Base-by-base conservation (phyloP, 78 protist genomes). In the Dictyostelium firmibasis region DNA sequence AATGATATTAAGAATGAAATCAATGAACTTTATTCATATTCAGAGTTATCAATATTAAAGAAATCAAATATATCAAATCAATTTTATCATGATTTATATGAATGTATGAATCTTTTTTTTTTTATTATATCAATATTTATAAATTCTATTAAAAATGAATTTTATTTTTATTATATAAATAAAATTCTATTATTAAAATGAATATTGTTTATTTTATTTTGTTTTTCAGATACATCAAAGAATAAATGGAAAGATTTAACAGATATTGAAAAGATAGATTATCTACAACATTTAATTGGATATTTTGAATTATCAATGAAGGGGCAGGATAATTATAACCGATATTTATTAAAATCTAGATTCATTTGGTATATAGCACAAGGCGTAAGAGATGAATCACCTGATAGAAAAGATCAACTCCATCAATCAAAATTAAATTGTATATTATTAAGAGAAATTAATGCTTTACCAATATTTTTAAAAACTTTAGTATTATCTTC, bases 1-100 rank as follows among this genome's bases (percentile, higher is more conserved):
- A 35, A 18, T 33, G 36, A 77, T 41, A n/a, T 43, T 11, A 44
- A 23, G 13, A 33, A 89, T 29, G 94, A 89, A 69, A 78, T 89
- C 16, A 89, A 89, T 70, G 83, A 89, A 69, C n/a, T 89, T 20
- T 89, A 89, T 50, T 81, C 94, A 8, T 89, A 89, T 33, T 72
- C 87, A 20, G 94, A 89, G 47, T 23, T 89, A 16, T 29, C 70
- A 11, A 7, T 67, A 47, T 62, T 81, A n/a, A 78, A 69, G 57
- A 89, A 89, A 57, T 31, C 67, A 20, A 85, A 89, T 78, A 20
- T 89, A 43, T 31, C 81, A 1, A 35, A n/a, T 18, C 36, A 64
- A 33, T 89, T 89, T 18, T 62, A n/a, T 35, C 60, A 31, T 14
- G 83, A 84, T 84, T 20, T 84, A 41, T 14, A 38, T 27, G 25